These are phyloP conservation scores for Apodospora peruviana DNA, from an alignment of 495 filamentous ascomycete genomes.

Conservation along the genomic window DNA sequence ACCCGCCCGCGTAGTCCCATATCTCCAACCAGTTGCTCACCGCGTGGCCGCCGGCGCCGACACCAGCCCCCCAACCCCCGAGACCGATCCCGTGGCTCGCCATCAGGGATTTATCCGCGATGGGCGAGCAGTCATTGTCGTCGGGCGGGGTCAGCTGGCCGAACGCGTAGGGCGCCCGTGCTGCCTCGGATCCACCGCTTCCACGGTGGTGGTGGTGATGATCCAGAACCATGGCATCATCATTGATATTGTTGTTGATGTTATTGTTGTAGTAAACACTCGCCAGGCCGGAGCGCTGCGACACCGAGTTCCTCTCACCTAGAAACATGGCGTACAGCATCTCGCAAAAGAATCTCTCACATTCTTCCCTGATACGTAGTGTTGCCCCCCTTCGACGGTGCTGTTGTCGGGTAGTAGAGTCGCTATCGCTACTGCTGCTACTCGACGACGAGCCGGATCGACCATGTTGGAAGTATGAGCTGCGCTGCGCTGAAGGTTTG, in stretches of 20 bases:
- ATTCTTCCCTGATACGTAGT: conserved; percentile 95
- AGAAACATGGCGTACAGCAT: conserved; percentile 85
- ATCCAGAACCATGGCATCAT: neutral
- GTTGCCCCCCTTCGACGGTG: conserved; percentile 78
- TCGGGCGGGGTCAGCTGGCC: conserved; percentile 38
- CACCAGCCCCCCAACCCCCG: conserved; percentile 3
- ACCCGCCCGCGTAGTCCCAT: conserved; percentile 81
- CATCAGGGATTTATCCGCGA: conserved; percentile 15
- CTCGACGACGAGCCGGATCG: conserved; percentile 11
- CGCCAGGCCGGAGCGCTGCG: conserved; percentile 69
- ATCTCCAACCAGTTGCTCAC: conserved; percentile 62
- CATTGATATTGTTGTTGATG: conserved; percentile 22
- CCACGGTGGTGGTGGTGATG: too few species aligned
- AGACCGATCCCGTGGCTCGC: conserved; percentile 1
- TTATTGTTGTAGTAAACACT: conserved; percentile 49
- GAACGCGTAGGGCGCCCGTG: too few species aligned
- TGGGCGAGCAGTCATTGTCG: conserved; percentile 22
- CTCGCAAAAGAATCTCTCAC: conserved; percentile 99
- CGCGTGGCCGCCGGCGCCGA: conserved; percentile 13
- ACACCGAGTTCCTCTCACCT: conserved; percentile 80
- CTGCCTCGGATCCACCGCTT: too few species aligned
- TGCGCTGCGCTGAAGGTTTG: conserved; percentile 20
- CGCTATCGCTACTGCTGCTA: conserved; percentile 26
- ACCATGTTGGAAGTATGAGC: conserved; percentile 15
- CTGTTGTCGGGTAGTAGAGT: conserved; percentile 21